A percentile compares a stretch with the other conserved stretches of the same genome.
These are phyloP conservation scores for Elsinoe perseae DNA, from an alignment of 2,329 filamentous ascomycete genomes.

Conservation along the genomic window DNA sequence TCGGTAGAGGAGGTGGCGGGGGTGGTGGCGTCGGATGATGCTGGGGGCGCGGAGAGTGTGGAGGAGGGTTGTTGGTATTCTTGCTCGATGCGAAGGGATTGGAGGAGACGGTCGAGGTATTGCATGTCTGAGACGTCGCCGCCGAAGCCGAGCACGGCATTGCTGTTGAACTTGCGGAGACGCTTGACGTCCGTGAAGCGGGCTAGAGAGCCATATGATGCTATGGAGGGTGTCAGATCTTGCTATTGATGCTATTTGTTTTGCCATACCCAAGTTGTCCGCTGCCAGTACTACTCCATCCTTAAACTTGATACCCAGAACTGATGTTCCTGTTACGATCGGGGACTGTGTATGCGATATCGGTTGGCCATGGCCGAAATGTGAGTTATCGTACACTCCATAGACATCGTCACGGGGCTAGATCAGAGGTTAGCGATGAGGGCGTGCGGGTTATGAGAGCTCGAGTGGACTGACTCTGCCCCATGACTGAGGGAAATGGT, in stretches of 20 bases:
- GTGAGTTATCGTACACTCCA: constrained; percentile 82
- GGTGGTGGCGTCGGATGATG: constrained; percentile 30
- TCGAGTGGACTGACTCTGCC: constrained; percentile 47
- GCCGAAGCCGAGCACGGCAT: constrained; percentile 83
- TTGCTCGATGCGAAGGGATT: constrained; percentile 78
- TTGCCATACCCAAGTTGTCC: constrained; percentile 75
- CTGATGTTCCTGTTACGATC: constrained; percentile 92
- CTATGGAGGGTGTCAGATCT: constrained; percentile 39
- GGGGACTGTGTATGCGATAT: constrained; percentile 85
- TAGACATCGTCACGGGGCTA: constrained; percentile 97
- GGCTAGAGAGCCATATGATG: constrained; percentile 90
- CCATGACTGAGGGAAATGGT: constrained; percentile 59
- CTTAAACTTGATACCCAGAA: constrained; percentile 90
- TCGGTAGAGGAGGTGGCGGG: not conserved
- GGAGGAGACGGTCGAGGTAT: constrained; percentile 87
- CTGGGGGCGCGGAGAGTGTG: constrained; percentile 22
- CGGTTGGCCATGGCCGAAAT: constrained; percentile 60
- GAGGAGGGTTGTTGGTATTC: constrained; percentile 56
- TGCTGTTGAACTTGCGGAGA: constrained; percentile 77
- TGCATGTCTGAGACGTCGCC: constrained; percentile 99
- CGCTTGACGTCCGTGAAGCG: constrained; percentile 97
- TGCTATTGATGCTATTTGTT: not conserved
- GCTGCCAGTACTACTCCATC: constrained; percentile 93
- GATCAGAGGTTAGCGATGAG: constrained; percentile 23
- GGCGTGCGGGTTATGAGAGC: constrained; percentile 20